Evolutionary conservation across 805 yeast species (phyloP).

Genomic region (Cyberlindnera amylophila): DNA sequence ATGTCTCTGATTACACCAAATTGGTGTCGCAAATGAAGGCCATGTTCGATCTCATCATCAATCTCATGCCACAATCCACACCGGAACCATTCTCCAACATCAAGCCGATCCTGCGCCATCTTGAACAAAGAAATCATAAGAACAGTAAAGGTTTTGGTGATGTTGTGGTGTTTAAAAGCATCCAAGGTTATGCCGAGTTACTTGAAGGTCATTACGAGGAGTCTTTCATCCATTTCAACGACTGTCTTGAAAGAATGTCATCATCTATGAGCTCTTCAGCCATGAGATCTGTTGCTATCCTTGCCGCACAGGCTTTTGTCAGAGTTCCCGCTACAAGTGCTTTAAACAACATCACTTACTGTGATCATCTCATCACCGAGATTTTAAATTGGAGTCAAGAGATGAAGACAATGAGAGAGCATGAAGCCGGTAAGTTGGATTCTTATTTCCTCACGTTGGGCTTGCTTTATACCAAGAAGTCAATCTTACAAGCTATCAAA

Average conservation of each 20-base stretch:
- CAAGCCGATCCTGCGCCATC: neutral
- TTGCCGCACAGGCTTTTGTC: conserved; percentile 9
- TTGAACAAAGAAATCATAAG: too few relatives aligned
- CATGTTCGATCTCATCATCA: conserved; percentile 4
- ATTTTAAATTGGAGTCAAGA: conserved; percentile 8
- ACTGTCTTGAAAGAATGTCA: conserved; percentile 2
- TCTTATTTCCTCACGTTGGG: conserved; percentile 14
- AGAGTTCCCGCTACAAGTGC: neutral
- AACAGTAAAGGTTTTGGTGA: neutral
- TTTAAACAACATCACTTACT: conserved; percentile 1
- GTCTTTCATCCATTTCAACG: conserved; percentile 1
- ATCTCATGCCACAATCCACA: conserved; percentile 1
- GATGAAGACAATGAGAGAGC: conserved; percentile 4
- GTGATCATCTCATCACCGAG: conserved; percentile 4
- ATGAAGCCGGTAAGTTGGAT: conserved; percentile 10
- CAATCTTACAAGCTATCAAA: conserved; percentile 1
- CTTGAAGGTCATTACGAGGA: neutral
- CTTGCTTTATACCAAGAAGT: conserved; percentile 11
- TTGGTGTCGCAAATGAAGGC: neutral
- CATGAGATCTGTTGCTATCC: conserved; percentile 5
- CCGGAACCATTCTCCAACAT: conserved; percentile 5
- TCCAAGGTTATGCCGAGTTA: conserved; percentile 7
- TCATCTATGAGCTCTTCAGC: too few relatives aligned
- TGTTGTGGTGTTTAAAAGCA: conserved; percentile 2
- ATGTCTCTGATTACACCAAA: neutral